Base-by-base conservation (phyloP, 2,329 filamentous ascomycete genomes). In the Claviceps cyperi region DNA sequence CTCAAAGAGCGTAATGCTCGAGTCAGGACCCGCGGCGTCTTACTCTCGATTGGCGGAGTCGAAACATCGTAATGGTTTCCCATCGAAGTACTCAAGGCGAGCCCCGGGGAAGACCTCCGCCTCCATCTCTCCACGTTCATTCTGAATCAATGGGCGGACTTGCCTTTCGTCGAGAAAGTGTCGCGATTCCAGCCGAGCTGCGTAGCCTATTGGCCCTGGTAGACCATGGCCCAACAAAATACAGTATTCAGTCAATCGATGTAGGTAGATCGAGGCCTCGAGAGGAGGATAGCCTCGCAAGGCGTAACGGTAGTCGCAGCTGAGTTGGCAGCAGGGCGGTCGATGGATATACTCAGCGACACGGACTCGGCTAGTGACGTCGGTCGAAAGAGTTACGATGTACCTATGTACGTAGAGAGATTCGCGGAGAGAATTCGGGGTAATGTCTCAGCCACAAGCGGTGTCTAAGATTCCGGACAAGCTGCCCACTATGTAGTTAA, bases 1-100 rank as follows among this genome's bases (percentile, higher is more conserved):
- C 66, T 69, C 38, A 69, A 56, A 2, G 66, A 67, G 37, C 66
- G 66, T 22, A 69, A 57, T 15, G 66, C 66, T 49, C 64, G 65
- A 11, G 65, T 62, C 24, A 69, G 59, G 32, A 60, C 59, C 17
- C 62, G 62, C 8, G 66, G 62, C 35, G 65, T 65, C 58, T 64
- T 67, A 54, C 54, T 55, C 40, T 66, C 64, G 46, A 50, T 50
- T 37, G 56, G 49, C 13, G 47, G 28, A 51, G 57, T 46, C 22
- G 51, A 32, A 17, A 51, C 55, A 55, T 57, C 54, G 17, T 54
- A 49, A 54, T 59, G 49, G 50, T 51, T 50, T 54, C 51, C 44
- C 22, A 45, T 28, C 21, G 60, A 57, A 2, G 57, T 55, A 8
- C 55, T 55, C 22, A 58, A 57, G 46, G 58, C 57, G 19, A 64